Percentiles rank a stretch among this genome's conserved stretches.
Evolutionary conservation across 352 stramenopile genomes (phyloP).

Genomic region (Aphanomyces euteiches): DNA sequence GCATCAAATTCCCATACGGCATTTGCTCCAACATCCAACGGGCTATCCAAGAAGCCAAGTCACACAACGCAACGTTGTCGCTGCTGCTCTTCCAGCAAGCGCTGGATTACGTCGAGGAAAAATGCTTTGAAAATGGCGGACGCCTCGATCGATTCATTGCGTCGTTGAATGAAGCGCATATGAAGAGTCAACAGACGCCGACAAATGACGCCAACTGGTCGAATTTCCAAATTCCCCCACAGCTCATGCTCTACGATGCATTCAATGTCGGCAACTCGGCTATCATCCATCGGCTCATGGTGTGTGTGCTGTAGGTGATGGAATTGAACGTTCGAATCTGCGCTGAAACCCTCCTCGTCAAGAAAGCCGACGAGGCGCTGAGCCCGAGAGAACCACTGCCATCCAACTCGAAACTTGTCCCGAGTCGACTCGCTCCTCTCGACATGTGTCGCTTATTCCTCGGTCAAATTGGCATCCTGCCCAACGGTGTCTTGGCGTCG

Average conservation of each 20-base stretch:
- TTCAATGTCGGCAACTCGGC: constrained; percentile 43
- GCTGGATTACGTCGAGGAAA: constrained; percentile 60
- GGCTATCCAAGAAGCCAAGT: constrained; percentile 62
- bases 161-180: constrained; percentile 48
- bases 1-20: constrained; percentile 55
- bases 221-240: constrained; percentile 49
- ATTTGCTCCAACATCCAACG: constrained; percentile 53
- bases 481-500: constrained; percentile 53
- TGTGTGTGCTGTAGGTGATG: constrained; percentile 47
- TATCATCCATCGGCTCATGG: neutral
- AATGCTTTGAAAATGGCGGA: constrained; percentile 64
- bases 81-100: constrained; percentile 57
- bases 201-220: constrained; percentile 3
- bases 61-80: constrained; percentile 30
- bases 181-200: constrained; percentile 14
- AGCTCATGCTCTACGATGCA: constrained; percentile 74
- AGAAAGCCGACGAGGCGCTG: constrained; percentile 14
- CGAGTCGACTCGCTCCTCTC: constrained; percentile 49
- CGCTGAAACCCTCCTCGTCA: constrained; percentile 38
- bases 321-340: constrained; percentile 79
- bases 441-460: constrained; percentile 83
- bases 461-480: constrained; percentile 63
- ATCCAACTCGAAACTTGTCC: neutral
- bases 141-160: constrained; percentile 77
- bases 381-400: constrained; percentile 11